Evolutionary conservation across 1,284 basidiomycete species (phyloP).

Genomic region (Ceratobasidium sp.): DNA sequence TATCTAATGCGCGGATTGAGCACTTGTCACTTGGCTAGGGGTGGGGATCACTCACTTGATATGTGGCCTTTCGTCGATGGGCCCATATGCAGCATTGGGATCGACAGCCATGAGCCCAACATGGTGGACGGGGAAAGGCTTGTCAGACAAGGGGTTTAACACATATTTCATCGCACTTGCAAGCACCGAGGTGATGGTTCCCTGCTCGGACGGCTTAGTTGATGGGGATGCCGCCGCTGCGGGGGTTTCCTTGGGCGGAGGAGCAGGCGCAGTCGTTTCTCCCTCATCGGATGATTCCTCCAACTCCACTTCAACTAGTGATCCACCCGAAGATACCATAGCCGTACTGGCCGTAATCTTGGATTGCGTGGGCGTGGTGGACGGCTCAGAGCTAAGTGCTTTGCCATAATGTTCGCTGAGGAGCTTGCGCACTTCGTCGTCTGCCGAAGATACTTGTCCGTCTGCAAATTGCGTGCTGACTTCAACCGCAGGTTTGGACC

Average conservation of each 20-base stretch:
- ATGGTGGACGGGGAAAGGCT: slow-evolving; percentile 46
- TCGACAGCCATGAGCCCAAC: slow-evolving; percentile 59
- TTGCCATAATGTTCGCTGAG: slow-evolving; percentile 32
- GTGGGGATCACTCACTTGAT: slow-evolving; percentile 62
- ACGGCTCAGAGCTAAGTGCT: slow-evolving; percentile 12
- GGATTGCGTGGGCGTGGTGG: slow-evolving; percentile 7
- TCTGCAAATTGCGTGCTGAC: slow-evolving; percentile 59
- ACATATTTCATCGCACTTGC: slow-evolving; percentile 65
- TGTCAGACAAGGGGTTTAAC: slow-evolving; percentile 51
- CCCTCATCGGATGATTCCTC: slow-evolving; percentile 31
- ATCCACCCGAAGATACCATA: not conserved
- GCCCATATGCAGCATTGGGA: slow-evolving; percentile 42
- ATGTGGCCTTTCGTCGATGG: slow-evolving; percentile 72
- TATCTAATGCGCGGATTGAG: slow-evolving; percentile 4
- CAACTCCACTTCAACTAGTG: not conserved
- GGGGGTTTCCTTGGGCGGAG: slow-evolving; percentile 38
- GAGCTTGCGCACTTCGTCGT: slow-evolving; percentile 30
- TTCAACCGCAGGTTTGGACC: slow-evolving; percentile 66
- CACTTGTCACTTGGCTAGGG: not conserved
- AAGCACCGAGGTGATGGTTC: slow-evolving; percentile 60
- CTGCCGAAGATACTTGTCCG: slow-evolving; percentile 54
- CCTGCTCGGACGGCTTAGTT: slow-evolving; percentile 42
- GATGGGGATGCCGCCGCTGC: slow-evolving; percentile 19
- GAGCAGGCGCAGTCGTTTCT: slow-evolving; percentile 17
- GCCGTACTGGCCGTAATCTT: not conserved